A percentile compares a stretch with the other conserved stretches of the same genome.
Evolutionary conservation across 768 basidiomycete genomes (phyloP).

Genomic region (Trametes cingulata): DNA sequence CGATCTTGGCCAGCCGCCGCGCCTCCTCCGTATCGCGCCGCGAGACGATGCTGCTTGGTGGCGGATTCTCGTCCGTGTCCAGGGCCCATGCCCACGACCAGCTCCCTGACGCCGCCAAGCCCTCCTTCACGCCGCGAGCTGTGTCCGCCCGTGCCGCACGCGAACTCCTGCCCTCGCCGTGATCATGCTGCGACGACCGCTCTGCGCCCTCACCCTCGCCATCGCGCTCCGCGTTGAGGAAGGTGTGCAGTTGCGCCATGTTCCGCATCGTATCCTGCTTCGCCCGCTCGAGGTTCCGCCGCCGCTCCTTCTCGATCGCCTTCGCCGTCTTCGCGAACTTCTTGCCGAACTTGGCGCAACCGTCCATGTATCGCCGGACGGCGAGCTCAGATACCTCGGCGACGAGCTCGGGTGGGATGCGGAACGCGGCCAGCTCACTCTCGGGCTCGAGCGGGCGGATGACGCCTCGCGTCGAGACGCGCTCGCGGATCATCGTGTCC

Average conservation of each 20-base stretch:
- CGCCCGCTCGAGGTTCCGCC: slow-evolving; percentile 62
- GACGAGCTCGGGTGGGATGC: slow-evolving; percentile 62
- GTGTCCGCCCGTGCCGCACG: slow-evolving; percentile 15
- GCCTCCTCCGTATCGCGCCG: slow-evolving; percentile 85
- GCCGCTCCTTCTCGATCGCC: slow-evolving; percentile 66
- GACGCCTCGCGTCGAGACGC: slow-evolving; percentile 80
- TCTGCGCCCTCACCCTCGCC: slow-evolving; percentile 21
- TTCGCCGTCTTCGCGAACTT: slow-evolving; percentile 62
- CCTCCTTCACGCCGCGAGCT: slow-evolving; percentile 23
- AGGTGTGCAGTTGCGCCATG: slow-evolving; percentile 47
- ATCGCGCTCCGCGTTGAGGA: slow-evolving; percentile 27
- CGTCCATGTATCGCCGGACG: slow-evolving; percentile 74
- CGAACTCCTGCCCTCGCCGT: slow-evolving; percentile 6
- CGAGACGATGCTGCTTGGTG: slow-evolving; percentile 90
- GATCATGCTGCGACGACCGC: neutral
- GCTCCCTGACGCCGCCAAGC: slow-evolving; percentile 46
- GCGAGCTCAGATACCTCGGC: slow-evolving; percentile 76
- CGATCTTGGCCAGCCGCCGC: slow-evolving; percentile 66
- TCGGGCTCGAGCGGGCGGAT: slow-evolving; percentile 80
- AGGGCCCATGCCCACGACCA: slow-evolving; percentile 89
- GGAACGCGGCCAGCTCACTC: slow-evolving; percentile 62
- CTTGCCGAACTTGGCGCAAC: slow-evolving; percentile 58
- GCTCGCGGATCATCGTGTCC: slow-evolving; percentile 85
- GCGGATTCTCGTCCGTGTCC: slow-evolving; percentile 78
- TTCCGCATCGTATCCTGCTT: slow-evolving; percentile 60